These are phyloP conservation scores for Arabidopsis hybrid DNA, from an alignment of 441 rosid species.

Conservation along the genomic window DNA sequence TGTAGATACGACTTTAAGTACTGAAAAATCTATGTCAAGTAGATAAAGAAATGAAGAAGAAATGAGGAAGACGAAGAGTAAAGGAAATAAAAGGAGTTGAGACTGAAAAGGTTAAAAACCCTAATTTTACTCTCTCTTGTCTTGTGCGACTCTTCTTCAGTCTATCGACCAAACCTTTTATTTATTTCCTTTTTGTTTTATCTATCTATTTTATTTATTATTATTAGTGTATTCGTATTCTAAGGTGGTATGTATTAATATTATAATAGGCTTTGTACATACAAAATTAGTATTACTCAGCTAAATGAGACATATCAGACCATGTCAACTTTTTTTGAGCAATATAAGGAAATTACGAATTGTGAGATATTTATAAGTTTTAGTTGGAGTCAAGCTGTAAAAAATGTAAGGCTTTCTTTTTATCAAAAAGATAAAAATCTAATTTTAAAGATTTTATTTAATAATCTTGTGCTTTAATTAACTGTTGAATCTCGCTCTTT, in stretches of 20 bases:
- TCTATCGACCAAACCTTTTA: conserved; percentile 39
- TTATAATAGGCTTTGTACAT: not conserved
- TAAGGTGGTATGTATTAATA: conserved; percentile 1
- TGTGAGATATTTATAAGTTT: not conserved
- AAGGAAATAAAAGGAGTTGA: conserved; percentile 39
- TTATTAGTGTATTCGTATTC: conserved; percentile 7
- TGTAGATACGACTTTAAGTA: conserved; percentile 50
- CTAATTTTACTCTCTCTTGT: conserved; percentile 45
- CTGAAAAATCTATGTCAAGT: conserved; percentile 36
- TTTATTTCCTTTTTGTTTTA: not conserved
- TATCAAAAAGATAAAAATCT: not conserved
- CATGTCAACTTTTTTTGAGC: not conserved
- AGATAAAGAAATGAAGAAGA: conserved; percentile 33
- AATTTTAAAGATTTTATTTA: not conserved
- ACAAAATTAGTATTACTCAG: not conserved
- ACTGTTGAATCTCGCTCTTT: not conserved
- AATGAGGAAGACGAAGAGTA: conserved; percentile 44
- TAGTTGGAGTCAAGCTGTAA: not conserved
- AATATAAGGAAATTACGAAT: not conserved
- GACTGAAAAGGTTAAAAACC: conserved; percentile 44
- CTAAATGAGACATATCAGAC: not conserved
- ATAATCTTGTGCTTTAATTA: not conserved
- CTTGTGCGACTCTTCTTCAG: conserved; percentile 19
- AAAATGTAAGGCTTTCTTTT: not conserved
- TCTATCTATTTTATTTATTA: not conserved